phyloP scores from a whole-genome alignment of 306 rosid genomes.

The Vigna hirtella region DNA sequence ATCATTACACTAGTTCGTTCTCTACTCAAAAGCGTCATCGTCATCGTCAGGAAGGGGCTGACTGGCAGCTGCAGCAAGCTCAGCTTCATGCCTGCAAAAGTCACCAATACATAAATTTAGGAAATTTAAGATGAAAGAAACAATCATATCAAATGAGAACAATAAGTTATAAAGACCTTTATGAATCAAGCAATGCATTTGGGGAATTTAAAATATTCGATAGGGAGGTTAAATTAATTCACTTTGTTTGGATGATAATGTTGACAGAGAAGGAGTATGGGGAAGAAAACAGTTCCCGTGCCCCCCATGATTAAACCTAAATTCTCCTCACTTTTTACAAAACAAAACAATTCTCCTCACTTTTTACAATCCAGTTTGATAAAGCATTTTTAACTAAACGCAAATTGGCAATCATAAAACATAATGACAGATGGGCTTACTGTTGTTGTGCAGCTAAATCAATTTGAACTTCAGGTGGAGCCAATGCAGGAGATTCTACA shows the following conservation, averaged over 20 bases:
- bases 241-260: background rate
- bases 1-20: background rate
- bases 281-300: no score
- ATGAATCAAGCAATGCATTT: background rate
- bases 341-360: background rate
- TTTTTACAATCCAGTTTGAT: background rate
- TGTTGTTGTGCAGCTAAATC: slow-evolving; percentile 72
- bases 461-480: slow-evolving; percentile 89
- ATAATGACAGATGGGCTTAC: slow-evolving; percentile 49
- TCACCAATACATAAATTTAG: background rate
- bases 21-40: slow-evolving; percentile 69
- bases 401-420: background rate
- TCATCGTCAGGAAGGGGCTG: slow-evolving; percentile 90
- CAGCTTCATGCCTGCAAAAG: slow-evolving; percentile 70
- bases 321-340: background rate
- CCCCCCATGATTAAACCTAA: background rate
- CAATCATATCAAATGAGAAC: background rate
- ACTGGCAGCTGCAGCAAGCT: slow-evolving; percentile 61
- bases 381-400: background rate
- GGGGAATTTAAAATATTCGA: background rate
- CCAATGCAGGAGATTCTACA: slow-evolving; percentile 88
- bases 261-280: background rate
- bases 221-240: background rate
- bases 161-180: background rate
- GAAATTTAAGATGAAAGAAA: background rate